Percentiles rank a stretch among this genome's conserved stretches.
Conservation (phyloP, 2,329 filamentous ascomycete genomes). For the Clarireedia monteithiana region DNA sequence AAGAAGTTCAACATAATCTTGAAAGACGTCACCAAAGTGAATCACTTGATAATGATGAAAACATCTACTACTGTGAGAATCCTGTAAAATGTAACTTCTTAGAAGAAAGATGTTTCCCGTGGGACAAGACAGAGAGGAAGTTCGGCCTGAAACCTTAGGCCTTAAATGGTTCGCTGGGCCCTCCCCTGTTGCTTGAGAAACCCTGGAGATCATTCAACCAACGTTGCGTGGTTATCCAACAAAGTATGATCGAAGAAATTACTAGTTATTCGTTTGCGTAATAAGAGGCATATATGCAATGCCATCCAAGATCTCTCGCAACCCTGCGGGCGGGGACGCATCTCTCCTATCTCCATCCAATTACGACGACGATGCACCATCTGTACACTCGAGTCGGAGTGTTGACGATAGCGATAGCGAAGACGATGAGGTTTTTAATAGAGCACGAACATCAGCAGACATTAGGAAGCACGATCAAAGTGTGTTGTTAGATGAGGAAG, state of each 20-base stretch:
- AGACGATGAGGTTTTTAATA: slow-evolving; percentile 60
- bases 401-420: slow-evolving; percentile 72
- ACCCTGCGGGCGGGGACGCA: slow-evolving; percentile 11
- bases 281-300: slow-evolving; percentile 1
- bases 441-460: slow-evolving; percentile 61
- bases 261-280: neutral
- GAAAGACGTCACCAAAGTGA: too few species aligned
- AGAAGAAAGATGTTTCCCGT: neutral
- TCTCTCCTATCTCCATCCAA: slow-evolving; percentile 25
- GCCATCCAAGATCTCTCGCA: slow-evolving; percentile 1
- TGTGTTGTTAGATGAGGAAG: slow-evolving; percentile 70
- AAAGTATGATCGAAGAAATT: neutral
- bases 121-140: neutral
- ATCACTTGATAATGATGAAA: neutral
- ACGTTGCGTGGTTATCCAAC: neutral
- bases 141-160: neutral
- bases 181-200: neutral
- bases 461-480: slow-evolving; percentile 61
- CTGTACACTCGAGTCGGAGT: slow-evolving; percentile 52
- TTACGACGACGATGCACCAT: slow-evolving; percentile 48
- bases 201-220: neutral
- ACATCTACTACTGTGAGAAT: neutral
- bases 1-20: too few species aligned
- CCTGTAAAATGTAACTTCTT: neutral
- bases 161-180: neutral